A percentile compares a stretch with the other conserved stretches of the same genome.
Evolutionary conservation across 2,329 filamentous ascomycete species (phyloP).

Genomic region (Alternaria panax): DNA sequence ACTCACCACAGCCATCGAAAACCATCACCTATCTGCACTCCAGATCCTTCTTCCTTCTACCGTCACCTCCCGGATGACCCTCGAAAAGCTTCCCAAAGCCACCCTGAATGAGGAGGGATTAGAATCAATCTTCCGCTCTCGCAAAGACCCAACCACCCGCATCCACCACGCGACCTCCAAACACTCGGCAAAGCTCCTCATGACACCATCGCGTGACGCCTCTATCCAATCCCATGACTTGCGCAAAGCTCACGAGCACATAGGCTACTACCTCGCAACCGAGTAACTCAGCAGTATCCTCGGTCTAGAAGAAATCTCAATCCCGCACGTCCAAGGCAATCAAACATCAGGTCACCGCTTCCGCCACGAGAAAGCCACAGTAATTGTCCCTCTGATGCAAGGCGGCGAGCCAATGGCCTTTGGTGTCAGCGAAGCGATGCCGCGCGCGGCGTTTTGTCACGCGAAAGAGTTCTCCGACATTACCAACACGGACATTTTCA

Average conservation of each 20-base stretch:
- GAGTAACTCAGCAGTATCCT: conserved; percentile 58
- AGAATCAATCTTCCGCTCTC: conserved; percentile 10
- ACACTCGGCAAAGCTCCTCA: conserved; percentile 59
- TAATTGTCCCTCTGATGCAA: conserved; percentile 69
- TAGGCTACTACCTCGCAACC: conserved; percentile 63
- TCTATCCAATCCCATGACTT: conserved; percentile 55
- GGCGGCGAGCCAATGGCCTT: conserved; percentile 69
- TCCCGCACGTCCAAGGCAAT: conserved; percentile 51
- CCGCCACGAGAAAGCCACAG: conserved; percentile 56
- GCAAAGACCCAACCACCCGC: conserved; percentile 25
- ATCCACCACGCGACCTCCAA: conserved; percentile 55
- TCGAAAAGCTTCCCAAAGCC: conserved; percentile 52
- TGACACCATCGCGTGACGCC: conserved; percentile 62
- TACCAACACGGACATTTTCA: conserved; percentile 50
- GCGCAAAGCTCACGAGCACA: conserved; percentile 57
- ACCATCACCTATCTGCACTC: conserved; percentile 50
- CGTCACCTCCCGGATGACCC: conserved; percentile 54
- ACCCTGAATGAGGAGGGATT: conserved; percentile 26
- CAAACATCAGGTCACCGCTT: conserved; percentile 34
- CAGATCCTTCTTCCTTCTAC: conserved; percentile 58
- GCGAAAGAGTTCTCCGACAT: conserved; percentile 54
- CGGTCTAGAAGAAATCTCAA: conserved; percentile 59
- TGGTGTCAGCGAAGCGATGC: conserved; percentile 63
- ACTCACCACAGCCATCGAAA: conserved; percentile 54
- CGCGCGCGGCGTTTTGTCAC: conserved; percentile 61